Evolutionary conservation across 2,329 filamentous ascomycete genomes (phyloP).

Genomic region (Nigrospora oryzae): DNA sequence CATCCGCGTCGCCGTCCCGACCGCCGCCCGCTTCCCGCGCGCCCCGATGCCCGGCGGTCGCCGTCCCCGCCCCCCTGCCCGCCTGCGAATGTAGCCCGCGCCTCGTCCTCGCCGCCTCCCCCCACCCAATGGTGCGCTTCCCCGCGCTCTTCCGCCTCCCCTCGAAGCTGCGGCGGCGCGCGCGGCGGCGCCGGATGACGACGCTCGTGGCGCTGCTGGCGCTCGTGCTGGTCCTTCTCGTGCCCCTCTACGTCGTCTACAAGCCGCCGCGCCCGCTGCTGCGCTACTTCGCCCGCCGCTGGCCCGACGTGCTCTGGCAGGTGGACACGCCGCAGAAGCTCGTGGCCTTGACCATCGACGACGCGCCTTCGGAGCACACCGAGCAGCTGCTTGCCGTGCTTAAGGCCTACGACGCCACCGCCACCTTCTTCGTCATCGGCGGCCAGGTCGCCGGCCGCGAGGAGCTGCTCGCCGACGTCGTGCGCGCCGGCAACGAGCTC

Average conservation of each 20-base stretch:
- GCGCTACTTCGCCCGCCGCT: slow-evolving; percentile 58
- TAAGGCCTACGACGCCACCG: slow-evolving; percentile 55
- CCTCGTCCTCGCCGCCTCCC: not conserved
- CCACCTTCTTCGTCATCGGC: slow-evolving; percentile 87
- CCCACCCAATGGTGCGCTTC: slow-evolving; percentile 18
- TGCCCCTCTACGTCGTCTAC: slow-evolving; percentile 63
- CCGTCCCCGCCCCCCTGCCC: too few relatives aligned
- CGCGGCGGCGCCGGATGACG: slow-evolving; percentile 49
- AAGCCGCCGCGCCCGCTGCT: slow-evolving; percentile 70
- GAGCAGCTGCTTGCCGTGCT: slow-evolving; percentile 61
- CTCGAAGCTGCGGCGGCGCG: slow-evolving; percentile 47
- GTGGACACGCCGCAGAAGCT: slow-evolving; percentile 51
- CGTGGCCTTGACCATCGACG: slow-evolving; percentile 79
- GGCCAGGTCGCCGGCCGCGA: slow-evolving; percentile 56
- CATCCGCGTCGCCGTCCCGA: too few relatives aligned
- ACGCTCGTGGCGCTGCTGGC: slow-evolving; percentile 37
- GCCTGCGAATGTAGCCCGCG: too few relatives aligned
- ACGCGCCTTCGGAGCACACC: slow-evolving; percentile 70
- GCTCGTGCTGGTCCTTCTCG: slow-evolving; percentile 22
- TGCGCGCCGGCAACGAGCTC: slow-evolving; percentile 61
- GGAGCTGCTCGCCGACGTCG: slow-evolving; percentile 44
- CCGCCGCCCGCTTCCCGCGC: too few relatives aligned
- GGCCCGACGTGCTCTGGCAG: slow-evolving; percentile 75
- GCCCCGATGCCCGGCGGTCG: too few relatives aligned
- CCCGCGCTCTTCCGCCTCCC: slow-evolving; percentile 45